A percentile compares a stretch with the other conserved stretches of the same genome.
These are phyloP conservation scores for Lactarius sp. DNA, from an alignment of 768 basidiomycete species.

Conservation along the genomic window DNA sequence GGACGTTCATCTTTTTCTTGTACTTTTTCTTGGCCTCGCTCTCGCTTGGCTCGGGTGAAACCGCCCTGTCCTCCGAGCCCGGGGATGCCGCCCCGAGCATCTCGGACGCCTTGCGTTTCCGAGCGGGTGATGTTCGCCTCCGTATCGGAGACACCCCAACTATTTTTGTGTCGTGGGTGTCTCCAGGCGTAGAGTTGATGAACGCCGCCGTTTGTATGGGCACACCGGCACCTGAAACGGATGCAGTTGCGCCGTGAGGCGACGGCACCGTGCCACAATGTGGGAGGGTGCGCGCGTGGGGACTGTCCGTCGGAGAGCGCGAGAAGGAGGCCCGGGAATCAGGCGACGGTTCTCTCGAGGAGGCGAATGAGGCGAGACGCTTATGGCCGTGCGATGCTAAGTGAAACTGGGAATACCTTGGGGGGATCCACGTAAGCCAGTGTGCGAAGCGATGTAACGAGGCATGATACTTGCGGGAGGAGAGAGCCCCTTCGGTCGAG, in stretches of 20 bases:
- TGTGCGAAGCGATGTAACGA: slow-evolving; percentile 8
- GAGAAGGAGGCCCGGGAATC: slow-evolving; percentile 12
- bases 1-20: slow-evolving; percentile 25
- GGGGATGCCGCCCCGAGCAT: slow-evolving; percentile 18
- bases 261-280: slow-evolving; percentile 2
- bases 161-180: background rate
- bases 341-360: slow-evolving; percentile 18
- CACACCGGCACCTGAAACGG: background rate
- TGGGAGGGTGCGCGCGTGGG: background rate
- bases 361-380: slow-evolving; percentile 1
- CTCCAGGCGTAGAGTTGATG: slow-evolving; percentile 13
- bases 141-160: background rate
- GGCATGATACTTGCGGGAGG: slow-evolving; percentile 9
- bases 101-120: slow-evolving; percentile 23
- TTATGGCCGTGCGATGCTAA: background rate
- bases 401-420: slow-evolving; percentile 17
- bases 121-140: slow-evolving; percentile 7
- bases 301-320: slow-evolving; percentile 11
- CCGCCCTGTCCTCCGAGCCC: slow-evolving; percentile 10
- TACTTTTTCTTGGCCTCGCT: slow-evolving; percentile 24
- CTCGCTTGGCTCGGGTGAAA: slow-evolving; percentile 20
- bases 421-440: slow-evolving; percentile 10
- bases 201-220: slow-evolving; percentile 5
- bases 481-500: slow-evolving; percentile 8
- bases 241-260: background rate